Conservation (phyloP, 1,139 yeast species). For the Scheffersomyces lignicola region DNA sequence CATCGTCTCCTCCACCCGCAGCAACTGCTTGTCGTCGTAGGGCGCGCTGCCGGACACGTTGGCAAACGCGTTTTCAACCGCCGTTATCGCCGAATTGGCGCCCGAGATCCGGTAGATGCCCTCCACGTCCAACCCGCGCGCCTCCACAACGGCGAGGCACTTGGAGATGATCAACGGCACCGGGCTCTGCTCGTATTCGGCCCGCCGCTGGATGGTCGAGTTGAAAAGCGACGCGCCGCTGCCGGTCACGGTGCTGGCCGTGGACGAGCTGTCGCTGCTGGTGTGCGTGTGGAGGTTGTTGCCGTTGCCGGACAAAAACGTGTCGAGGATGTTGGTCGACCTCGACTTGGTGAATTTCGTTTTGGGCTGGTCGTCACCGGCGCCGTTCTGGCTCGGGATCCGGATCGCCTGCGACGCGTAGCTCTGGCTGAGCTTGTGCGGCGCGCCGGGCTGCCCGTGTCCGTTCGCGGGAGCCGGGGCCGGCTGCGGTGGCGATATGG, state of each 20-base stretch:
- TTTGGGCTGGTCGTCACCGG: slow-evolving; percentile 5
- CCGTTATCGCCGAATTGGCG: slow-evolving; percentile 72
- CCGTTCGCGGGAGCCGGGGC: slow-evolving; percentile 6
- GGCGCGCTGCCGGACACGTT: slow-evolving; percentile 20
- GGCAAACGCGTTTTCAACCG: slow-evolving; percentile 51
- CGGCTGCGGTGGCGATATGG: slow-evolving; percentile 1
- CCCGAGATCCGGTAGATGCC: slow-evolving; percentile 94
- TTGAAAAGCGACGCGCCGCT: slow-evolving; percentile 36
- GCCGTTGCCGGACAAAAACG: slow-evolving; percentile 26
- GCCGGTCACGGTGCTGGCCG: slow-evolving; percentile 5
- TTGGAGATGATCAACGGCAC: slow-evolving; percentile 73
- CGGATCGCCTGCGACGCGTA: slow-evolving; percentile 11
- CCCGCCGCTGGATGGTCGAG: slow-evolving; percentile 57
- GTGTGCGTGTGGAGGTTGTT: slow-evolving; percentile 7
- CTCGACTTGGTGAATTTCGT: slow-evolving; percentile 36
- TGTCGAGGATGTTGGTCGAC: slow-evolving; percentile 48
- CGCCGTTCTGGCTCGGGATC: slow-evolving; percentile 8
- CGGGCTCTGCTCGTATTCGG: slow-evolving; percentile 56
- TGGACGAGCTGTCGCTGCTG: slow-evolving; percentile 3
- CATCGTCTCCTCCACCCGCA: slow-evolving; percentile 44
- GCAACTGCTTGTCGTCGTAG: slow-evolving; percentile 41
- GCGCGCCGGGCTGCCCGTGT: background rate
- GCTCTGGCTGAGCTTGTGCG: slow-evolving; percentile 9
- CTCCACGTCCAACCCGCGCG: slow-evolving; percentile 69
- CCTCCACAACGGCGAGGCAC: slow-evolving; percentile 79